Conservation (phyloP, 495 filamentous ascomycete genomes). For the Talaromyces borbonicus region DNA sequence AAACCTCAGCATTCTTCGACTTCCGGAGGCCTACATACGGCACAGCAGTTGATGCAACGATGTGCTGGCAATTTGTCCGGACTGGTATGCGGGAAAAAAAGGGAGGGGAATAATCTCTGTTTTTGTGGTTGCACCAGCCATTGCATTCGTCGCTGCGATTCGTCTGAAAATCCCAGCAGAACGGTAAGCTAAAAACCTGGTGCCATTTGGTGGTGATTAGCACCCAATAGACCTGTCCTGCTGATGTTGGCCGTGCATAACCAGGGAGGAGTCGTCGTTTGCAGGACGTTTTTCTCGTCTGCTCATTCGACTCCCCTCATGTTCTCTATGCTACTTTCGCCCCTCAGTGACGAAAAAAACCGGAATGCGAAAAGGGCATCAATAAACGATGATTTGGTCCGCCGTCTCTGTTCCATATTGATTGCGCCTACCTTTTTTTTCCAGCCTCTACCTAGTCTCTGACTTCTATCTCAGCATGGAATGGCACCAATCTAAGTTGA, state of each 20-base stretch:
- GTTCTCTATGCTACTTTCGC: slow-evolving; percentile 3
- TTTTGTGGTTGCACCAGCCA: slow-evolving; percentile 6
- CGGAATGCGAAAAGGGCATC: slow-evolving; percentile 4
- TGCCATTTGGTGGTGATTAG: slow-evolving; percentile 4
- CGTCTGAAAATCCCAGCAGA: slow-evolving; percentile 6
- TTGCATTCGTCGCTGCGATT: slow-evolving; percentile 4
- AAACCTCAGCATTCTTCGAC: neutral
- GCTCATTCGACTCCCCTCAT: slow-evolving; percentile 9
- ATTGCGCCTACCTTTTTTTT: neutral
- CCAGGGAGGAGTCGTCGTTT: neutral
- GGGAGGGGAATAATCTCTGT: slow-evolving; percentile 1
- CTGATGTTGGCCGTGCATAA: slow-evolving; percentile 7
- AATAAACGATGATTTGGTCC: slow-evolving; percentile 5
- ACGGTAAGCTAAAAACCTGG: slow-evolving; percentile 8
- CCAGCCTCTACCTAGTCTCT: neutral
- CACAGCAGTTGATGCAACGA: slow-evolving; percentile 2
- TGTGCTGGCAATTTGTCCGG: slow-evolving; percentile 8
- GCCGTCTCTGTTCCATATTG: neutral
- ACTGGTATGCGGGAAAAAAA: slow-evolving; percentile 4
- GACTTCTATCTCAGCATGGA: neutral
- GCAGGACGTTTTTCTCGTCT: slow-evolving; percentile 1
- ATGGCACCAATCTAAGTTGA: neutral
- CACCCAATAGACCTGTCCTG: slow-evolving; percentile 7
- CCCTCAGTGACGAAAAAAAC: slow-evolving; percentile 7
- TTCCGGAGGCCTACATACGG: neutral